These are phyloP conservation scores for Populus nigra DNA, from an alignment of 345 rosid species.

Conservation along the genomic window DNA sequence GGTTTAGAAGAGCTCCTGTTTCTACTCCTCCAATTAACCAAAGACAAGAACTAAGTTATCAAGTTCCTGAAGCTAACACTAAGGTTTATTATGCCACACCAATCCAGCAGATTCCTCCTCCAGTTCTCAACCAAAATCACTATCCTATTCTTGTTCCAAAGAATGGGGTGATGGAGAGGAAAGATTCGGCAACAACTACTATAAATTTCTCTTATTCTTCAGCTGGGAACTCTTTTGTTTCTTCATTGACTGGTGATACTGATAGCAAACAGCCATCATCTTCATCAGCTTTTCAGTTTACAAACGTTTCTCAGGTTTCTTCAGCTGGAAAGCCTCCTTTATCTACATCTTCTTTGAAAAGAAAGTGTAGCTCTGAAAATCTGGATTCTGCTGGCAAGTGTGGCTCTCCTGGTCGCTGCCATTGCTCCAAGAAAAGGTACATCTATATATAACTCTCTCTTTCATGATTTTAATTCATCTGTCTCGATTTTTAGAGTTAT, in stretches of 20 bases:
- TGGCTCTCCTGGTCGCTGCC: conserved; percentile 66
- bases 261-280: conserved; percentile 43
- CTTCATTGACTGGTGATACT: conserved; percentile 51
- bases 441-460: background rate
- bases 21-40: conserved; percentile 4
- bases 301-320: conserved; percentile 51
- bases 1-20: conserved; percentile 65
- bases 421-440: conserved; percentile 85
- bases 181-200: conserved; percentile 50
- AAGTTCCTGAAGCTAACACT: conserved; percentile 4
- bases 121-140: conserved; percentile 4
- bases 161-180: conserved; percentile 38
- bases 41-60: conserved; percentile 13
- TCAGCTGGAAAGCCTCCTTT: conserved; percentile 73
- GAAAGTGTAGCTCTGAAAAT: conserved; percentile 75
- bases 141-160: conserved; percentile 23
- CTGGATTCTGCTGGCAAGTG: conserved; percentile 57
- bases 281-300: conserved; percentile 53
- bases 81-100: conserved; percentile 59
- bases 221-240: conserved; percentile 47
- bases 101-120: conserved; percentile 68
- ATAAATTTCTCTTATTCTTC: conserved; percentile 66
- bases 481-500: background rate
- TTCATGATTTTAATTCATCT: background rate
- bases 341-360: conserved; percentile 58